These are phyloP conservation scores for Fraxinus latifolia DNA, from an alignment of 305 asterid species.

Conservation along the genomic window DNA sequence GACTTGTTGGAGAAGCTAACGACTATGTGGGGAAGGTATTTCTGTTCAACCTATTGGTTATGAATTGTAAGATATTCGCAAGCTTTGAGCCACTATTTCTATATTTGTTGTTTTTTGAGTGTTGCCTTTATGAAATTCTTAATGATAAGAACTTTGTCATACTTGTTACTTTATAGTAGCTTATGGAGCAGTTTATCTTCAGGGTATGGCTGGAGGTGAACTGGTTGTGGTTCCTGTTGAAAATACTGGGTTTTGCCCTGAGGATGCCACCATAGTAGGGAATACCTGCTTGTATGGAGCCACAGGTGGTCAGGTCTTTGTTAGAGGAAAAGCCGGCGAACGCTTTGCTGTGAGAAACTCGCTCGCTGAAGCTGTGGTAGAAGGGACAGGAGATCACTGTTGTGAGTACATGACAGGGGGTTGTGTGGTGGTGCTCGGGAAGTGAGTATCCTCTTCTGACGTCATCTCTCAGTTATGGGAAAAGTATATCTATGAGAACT, in stretches of 20 bases:
- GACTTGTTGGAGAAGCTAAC: conserved; percentile 89
- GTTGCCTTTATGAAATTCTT: background rate
- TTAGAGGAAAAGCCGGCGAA: conserved; percentile 91
- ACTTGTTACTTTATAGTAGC: conserved; percentile 4
- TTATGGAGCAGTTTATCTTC: conserved; percentile 13
- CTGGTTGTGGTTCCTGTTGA: conserved; percentile 81
- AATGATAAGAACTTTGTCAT: background rate
- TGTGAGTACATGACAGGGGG: conserved; percentile 99
- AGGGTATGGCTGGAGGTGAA: conserved; percentile 99
- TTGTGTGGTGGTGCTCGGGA: conserved; percentile 87
- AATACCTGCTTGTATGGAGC: conserved; percentile 97
- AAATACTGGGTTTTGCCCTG: conserved; percentile 72
- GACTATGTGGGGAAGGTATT: conserved; percentile 95
- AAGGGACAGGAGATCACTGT: conserved; percentile 95
- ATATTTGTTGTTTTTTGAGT: background rate
- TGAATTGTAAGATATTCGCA: background rate
- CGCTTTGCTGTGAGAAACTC: conserved; percentile 97
- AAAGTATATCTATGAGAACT: background rate
- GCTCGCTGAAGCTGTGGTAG: conserved; percentile 93
- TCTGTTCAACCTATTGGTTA: background rate
- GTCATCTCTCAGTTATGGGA: background rate
- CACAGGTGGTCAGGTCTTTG: conserved; percentile 93
- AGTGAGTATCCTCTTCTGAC: conserved; percentile 51
- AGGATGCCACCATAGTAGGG: conserved; percentile 93
- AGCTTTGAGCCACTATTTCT: background rate